Percentiles rank a stretch among this genome's conserved stretches.
These are phyloP conservation scores for Fraxinus paxiana DNA, from an alignment of 305 asterid species.

Conservation along the genomic window DNA sequence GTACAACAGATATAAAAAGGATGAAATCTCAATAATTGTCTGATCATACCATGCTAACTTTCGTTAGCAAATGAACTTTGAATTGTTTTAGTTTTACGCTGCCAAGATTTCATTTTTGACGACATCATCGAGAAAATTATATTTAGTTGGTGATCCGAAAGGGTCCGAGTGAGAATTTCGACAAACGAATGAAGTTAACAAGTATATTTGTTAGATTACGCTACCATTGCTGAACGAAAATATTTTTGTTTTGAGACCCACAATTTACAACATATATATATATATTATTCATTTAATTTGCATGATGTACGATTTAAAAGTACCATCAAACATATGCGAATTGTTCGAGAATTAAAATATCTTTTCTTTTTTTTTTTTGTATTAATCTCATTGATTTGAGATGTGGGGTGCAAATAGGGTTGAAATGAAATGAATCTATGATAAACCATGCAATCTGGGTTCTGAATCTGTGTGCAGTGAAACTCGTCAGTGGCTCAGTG, in stretches of 20 bases:
- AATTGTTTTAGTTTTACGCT: not conserved
- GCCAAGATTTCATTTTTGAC: not conserved
- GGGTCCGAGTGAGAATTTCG: not conserved
- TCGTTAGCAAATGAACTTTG: not conserved
- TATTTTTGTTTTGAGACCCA: too few species aligned
- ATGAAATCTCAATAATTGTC: too few species aligned
- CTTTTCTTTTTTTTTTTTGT: too few species aligned
- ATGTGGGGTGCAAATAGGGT: not conserved
- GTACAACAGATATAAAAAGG: not conserved
- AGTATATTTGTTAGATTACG: not conserved
- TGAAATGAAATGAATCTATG: not conserved
- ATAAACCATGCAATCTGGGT: conserved; percentile 26
- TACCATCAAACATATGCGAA: too few species aligned
- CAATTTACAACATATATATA: too few species aligned
- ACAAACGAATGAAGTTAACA: not conserved
- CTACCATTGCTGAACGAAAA: too few species aligned
- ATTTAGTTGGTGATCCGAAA: not conserved
- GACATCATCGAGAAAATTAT: not conserved
- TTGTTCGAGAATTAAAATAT: too few species aligned
- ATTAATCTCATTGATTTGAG: too few species aligned
- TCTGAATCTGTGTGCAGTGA: conserved; percentile 22
- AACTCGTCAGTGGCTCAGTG: conserved; percentile 20
- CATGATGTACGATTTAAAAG: too few species aligned
- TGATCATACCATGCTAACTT: not conserved
- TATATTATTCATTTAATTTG: not conserved